These are phyloP conservation scores for Acacia pycnantha DNA, from an alignment of 331 rosid species.

Conservation along the genomic window DNA sequence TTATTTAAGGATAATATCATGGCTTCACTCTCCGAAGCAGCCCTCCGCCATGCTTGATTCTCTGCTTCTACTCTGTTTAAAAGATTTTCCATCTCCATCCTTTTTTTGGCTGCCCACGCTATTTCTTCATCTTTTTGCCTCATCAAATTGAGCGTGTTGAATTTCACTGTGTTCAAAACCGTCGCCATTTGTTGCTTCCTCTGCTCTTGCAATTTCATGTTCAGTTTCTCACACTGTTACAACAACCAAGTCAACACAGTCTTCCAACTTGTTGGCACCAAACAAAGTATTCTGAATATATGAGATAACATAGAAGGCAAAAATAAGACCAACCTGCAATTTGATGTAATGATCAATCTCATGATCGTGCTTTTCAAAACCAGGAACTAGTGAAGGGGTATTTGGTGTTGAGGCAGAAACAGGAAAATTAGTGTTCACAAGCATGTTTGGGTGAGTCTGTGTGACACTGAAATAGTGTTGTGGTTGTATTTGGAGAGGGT, in stretches of 20 bases:
- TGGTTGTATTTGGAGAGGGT: not conserved
- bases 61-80: slow-evolving; percentile 59
- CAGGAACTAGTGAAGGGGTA: not conserved
- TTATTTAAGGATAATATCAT: slow-evolving; percentile 30
- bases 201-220: slow-evolving; percentile 49
- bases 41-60: slow-evolving; percentile 53
- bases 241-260: not conserved
- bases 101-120: slow-evolving; percentile 35
- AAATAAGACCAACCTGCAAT: slow-evolving; percentile 49
- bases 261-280: not conserved
- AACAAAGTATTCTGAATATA: not conserved
- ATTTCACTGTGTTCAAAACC: slow-evolving; percentile 42
- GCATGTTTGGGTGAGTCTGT: slow-evolving; percentile 14
- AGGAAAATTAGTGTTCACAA: not conserved
- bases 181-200: slow-evolving; percentile 40
- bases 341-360: slow-evolving; percentile 54
- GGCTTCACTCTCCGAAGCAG: slow-evolving; percentile 61
- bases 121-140: slow-evolving; percentile 60
- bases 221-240: slow-evolving; percentile 64
- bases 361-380: slow-evolving; percentile 43
- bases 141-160: slow-evolving; percentile 13
- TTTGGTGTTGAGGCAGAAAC: not conserved
- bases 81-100: slow-evolving; percentile 51
- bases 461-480: slow-evolving; percentile 21
- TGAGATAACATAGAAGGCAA: not conserved